A percentile compares a stretch with the other conserved stretches of the same genome.
Evolutionary conservation across 306 rosid species (phyloP).

Genomic region (Herpetospermum pedunculosum): DNA sequence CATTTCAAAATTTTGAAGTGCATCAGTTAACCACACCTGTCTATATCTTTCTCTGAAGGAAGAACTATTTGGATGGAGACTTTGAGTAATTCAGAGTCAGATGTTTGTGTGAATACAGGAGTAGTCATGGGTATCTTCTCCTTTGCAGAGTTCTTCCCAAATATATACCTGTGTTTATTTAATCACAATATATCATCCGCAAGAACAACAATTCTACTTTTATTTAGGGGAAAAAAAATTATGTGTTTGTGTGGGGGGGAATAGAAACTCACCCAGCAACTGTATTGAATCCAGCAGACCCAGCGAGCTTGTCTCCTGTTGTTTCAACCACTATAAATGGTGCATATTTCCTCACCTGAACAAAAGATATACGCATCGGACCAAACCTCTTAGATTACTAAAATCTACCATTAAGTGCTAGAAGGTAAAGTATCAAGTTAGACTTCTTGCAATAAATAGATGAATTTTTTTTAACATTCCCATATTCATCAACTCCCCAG

Average conservation of each 20-base stretch:
- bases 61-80: constrained; percentile 82
- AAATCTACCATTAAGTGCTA: not conserved
- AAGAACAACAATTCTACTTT: not conserved
- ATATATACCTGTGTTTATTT: constrained; percentile 46
- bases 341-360: constrained; percentile 65
- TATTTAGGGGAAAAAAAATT: not conserved
- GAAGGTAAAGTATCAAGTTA: not conserved
- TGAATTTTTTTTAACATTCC: no score
- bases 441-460: not conserved
- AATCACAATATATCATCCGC: constrained; percentile 7
- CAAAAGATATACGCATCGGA: not conserved
- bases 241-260: not conserved
- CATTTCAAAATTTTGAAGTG: not conserved
- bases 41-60: constrained; percentile 57
- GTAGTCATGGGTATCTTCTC: constrained; percentile 96
- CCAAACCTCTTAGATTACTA: not conserved
- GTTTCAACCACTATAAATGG: constrained; percentile 72
- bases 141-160: constrained; percentile 64
- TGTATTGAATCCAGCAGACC: constrained; percentile 64
- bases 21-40: constrained; percentile 27
- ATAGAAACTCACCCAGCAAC: constrained; percentile 57
- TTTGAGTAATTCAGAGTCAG: constrained; percentile 35
- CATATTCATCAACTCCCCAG: no score
- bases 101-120: constrained; percentile 80
- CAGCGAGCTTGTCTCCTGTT: constrained; percentile 67